phyloP scores from a whole-genome alignment of 495 filamentous ascomycete species.

The Hypoxylon trugodes region DNA sequence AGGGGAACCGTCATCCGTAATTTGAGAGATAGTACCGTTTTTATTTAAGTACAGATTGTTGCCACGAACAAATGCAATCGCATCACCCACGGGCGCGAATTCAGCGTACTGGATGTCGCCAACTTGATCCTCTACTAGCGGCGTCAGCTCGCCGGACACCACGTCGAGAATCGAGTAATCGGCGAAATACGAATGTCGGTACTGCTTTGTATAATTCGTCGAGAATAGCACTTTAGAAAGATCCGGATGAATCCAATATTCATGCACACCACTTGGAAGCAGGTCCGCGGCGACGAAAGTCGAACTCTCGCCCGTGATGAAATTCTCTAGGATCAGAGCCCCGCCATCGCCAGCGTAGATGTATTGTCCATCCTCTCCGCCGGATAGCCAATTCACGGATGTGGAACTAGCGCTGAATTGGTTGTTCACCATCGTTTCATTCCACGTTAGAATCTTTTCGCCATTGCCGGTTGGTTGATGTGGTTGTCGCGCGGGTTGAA shows the following conservation, averaged over 20 bases:
- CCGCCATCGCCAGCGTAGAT: conserved; percentile 53
- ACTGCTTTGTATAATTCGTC: conserved; percentile 64
- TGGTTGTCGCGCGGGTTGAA: conserved; percentile 50
- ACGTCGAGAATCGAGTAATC: conserved; percentile 63
- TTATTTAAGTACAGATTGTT: conserved; percentile 66
- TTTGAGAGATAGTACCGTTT: conserved; percentile 54
- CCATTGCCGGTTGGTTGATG: conserved; percentile 49
- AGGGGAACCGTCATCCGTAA: conserved; percentile 62
- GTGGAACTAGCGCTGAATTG: conserved; percentile 43
- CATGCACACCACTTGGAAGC: conserved; percentile 41
- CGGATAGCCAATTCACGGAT: conserved; percentile 57
- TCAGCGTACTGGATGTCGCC: conserved; percentile 66
- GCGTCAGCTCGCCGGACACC: conserved; percentile 50
- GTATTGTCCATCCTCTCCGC: conserved; percentile 56
- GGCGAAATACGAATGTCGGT: conserved; percentile 66
- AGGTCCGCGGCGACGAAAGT: conserved; percentile 56
- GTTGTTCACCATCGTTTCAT: conserved; percentile 49
- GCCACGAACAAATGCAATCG: conserved; percentile 63
- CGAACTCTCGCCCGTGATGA: conserved; percentile 54
- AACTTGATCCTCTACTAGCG: conserved; percentile 56
- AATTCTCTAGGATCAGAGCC: conserved; percentile 58
- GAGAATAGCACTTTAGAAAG: conserved; percentile 60
- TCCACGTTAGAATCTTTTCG: conserved; percentile 54
- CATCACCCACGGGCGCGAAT: conserved; percentile 56
- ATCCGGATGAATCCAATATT: conserved; percentile 51